Base-by-base conservation (phyloP, 2,329 filamentous ascomycete species). In the Microsporum canis region DNA sequence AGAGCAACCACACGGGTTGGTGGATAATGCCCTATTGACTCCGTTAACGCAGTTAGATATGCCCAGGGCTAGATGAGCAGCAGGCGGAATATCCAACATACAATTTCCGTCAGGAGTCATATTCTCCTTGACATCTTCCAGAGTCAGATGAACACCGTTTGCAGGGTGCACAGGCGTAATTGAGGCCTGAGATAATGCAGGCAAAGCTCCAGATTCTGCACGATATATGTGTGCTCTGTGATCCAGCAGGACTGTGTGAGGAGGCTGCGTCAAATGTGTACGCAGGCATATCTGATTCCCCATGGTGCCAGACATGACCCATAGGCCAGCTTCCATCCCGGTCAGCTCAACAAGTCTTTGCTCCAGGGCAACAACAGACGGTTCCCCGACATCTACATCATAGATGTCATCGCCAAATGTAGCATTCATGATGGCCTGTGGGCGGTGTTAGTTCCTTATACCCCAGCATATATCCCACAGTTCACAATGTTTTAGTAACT, bases 271-370 rank as follows among this genome's bases (percentile, higher is more conserved):
- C 3, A 75, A 66, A 61, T 71, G 69, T 3, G 68, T 67, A 0
- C 72, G 69, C 12, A 75, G 51, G 36, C 68, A 68, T 51, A 75
- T 69, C 64, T 75, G 72, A 61, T 75, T 75, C n/a, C 72, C 71
- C 72, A 73, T 72, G n/a, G 72, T 75, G 1, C 73, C 71, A 5
- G 73, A 73, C 14, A 72, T 60, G 27, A 69, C 67, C 61, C 71
- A 72, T 2, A 75, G 63, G 0, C 68, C 69, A n/a, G 68, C 69
- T 58, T 74, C 70, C 60, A 70, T 71, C 29, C 72, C 72, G 1
- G 70, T 71, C 1, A 74, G 59, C 17, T 64, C 63, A 3, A 68
- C 66, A 39, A 75, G 63, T 31, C 69, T 67, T 17, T 67, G 61
- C 61, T 75, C 67, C 29, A 74, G 69, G 4, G 63, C 62, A 7